phyloP scores from a whole-genome alignment of 345 rosid genomes.

The Rubroshorea leprosula region DNA sequence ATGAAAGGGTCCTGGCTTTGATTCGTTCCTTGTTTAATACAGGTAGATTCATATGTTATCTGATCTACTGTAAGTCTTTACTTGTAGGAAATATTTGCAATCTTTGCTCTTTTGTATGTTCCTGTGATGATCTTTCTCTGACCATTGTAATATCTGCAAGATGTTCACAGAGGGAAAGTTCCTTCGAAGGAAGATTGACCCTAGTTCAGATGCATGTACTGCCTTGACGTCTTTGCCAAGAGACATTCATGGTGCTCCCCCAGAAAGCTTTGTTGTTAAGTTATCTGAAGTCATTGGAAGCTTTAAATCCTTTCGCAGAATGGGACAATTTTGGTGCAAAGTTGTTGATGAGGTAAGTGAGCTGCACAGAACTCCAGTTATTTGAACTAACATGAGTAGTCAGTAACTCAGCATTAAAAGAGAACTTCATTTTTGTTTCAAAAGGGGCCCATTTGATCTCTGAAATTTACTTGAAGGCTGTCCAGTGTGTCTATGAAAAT shows the following conservation, averaged over 20 bases:
- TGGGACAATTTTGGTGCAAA: slow-evolving; percentile 85
- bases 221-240: slow-evolving; percentile 42
- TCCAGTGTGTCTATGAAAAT: not conserved
- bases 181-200: slow-evolving; percentile 61
- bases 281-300: slow-evolving; percentile 92
- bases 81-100: slow-evolving; percentile 3
- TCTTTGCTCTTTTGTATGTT: slow-evolving; percentile 16
- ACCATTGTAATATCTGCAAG: slow-evolving; percentile 64
- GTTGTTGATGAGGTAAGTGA: slow-evolving; percentile 76
- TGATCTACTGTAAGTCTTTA: slow-evolving; percentile 8
- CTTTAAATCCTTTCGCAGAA: slow-evolving; percentile 62
- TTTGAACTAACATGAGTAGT: not conserved
- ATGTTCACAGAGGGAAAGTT: slow-evolving; percentile 71
- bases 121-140: slow-evolving; percentile 51
- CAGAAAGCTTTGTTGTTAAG: slow-evolving; percentile 67
- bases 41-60: slow-evolving; percentile 43
- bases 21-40: slow-evolving; percentile 47
- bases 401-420: not conserved
- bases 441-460: not conserved
- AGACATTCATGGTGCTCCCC: slow-evolving; percentile 89
- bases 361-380: slow-evolving; percentile 11
- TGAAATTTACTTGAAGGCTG: not conserved
- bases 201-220: slow-evolving; percentile 37
- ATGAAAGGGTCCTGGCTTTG: slow-evolving; percentile 58
- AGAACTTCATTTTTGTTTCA: not conserved